Conservation (phyloP, 2,329 filamentous ascomycete species). For the Stagonosporopsis vannaccii region DNA sequence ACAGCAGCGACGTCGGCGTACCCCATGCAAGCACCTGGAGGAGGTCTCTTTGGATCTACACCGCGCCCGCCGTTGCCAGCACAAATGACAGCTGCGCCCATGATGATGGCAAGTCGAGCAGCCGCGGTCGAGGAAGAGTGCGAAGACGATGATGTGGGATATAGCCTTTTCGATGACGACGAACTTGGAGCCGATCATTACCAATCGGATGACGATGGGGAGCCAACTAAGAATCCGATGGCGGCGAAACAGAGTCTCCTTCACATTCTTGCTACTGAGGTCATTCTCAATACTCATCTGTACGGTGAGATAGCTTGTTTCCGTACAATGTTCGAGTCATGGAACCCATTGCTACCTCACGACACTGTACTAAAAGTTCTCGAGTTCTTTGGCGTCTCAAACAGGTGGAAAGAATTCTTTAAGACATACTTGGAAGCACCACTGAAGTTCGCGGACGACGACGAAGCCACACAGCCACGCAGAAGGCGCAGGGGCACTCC, state of each 20-base stretch:
- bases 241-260: constrained; percentile 41
- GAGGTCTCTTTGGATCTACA: neutral
- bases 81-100: neutral
- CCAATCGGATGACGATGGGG: constrained; percentile 10
- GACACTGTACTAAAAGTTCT: constrained; percentile 54
- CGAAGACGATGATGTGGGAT: neutral
- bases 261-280: constrained; percentile 41
- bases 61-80: no score
- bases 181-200: neutral
- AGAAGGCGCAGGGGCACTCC: constrained; percentile 55
- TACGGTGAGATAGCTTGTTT: constrained; percentile 42
- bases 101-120: neutral
- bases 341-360: constrained; percentile 52
- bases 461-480: constrained; percentile 43
- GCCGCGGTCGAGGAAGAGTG: neutral
- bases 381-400: constrained; percentile 54
- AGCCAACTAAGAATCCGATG: constrained; percentile 36
- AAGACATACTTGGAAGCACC: constrained; percentile 56
- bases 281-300: constrained; percentile 41
- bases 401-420: constrained; percentile 56
- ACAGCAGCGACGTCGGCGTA: neutral
- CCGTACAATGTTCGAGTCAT: constrained; percentile 42
- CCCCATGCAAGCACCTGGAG: neutral
- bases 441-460: constrained; percentile 52
- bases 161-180: neutral